A percentile compares a stretch with the other conserved stretches of the same genome.
Conservation (phyloP, 805 yeast species). For the Saccharomycopsis amapae region DNA sequence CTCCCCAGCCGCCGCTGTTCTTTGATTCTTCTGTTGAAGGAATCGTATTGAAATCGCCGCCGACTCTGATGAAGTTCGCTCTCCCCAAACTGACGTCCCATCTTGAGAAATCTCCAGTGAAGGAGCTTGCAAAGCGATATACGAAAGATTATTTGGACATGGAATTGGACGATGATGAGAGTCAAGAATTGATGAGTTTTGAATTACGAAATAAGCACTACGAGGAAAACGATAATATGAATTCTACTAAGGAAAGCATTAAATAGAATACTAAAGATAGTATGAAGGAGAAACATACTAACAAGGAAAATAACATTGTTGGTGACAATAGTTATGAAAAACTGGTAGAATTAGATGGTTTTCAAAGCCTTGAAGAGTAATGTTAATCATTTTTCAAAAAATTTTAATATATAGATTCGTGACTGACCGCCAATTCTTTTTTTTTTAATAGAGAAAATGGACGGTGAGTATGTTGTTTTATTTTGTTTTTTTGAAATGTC, state of each 20-base stretch:
- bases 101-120: constrained; percentile 16
- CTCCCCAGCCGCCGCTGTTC: constrained; percentile 1
- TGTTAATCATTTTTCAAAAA: not conserved
- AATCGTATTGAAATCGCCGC: constrained; percentile 8
- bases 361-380: not conserved
- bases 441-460: too few relatives aligned
- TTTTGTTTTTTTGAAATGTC: too few relatives aligned
- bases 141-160: constrained; percentile 20
- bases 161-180: constrained; percentile 16
- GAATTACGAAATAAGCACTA: constrained; percentile 1
- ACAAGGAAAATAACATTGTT: not conserved
- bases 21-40: constrained; percentile 8
- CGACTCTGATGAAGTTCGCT: constrained; percentile 16
- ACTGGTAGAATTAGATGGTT: not conserved
- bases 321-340: not conserved
- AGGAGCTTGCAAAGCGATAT: constrained; percentile 20
- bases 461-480: too few relatives aligned
- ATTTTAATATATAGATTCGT: not conserved
- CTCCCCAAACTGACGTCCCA: constrained; percentile 17
- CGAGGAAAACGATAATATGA: too few relatives aligned
- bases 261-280: not conserved
- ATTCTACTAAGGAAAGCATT: too few relatives aligned
- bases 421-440: too few relatives aligned
- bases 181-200: not conserved
- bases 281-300: not conserved